Base-by-base conservation (phyloP, 176 grass and related monocot genomes). In the Themeda triandra region DNA sequence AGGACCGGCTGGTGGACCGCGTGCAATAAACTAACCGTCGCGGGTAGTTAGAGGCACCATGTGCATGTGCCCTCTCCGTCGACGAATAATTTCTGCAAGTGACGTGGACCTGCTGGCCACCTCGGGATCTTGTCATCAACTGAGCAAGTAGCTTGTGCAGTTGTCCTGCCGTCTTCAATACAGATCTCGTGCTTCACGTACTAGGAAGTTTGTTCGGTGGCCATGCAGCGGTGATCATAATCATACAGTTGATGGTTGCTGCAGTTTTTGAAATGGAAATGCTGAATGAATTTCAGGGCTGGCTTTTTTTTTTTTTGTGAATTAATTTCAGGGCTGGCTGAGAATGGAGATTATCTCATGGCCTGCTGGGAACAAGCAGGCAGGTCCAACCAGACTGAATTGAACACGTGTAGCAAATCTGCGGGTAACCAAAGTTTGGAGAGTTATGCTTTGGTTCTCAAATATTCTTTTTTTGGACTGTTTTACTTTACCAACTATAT, bases 11-110 rank as follows among this genome's bases (percentile, higher is more conserved):
- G 79, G 32, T 90, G 73, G 78, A 24, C 42, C 45, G 9, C 78
- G 83, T 82, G 88, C 83, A 41, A 13, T 72, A 63, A 59, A 82
- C 83, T 32, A 64, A 77, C 24, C 19, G 1, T 65, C 63, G 36
- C 18, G 17, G 74, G 33, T 63, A 25, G 80, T 35, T 83, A 37
- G 27, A 12, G 37, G 53, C n/a, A 12, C 10, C 80, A 77, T 53
- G 31, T 77, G 65, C 79, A 77, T 49, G 29, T 78, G 54, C 60
- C 65, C 13, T 10, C 41, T 25, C 23, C 3, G 46, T 63, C 67
- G 33, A 44, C 66, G 65, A 28, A 63, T 29, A 63, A 29, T 63
- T 65, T 73, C 17, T 58, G 14, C 58, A 14, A 41, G 24, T 2
- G 9, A 19, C 42, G 6, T 45, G 25, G 2, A 25, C 58, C 62